Evolutionary conservation across 2,329 filamentous ascomycete species (phyloP).

Genomic region (Pseudocercospora cruenta): DNA sequence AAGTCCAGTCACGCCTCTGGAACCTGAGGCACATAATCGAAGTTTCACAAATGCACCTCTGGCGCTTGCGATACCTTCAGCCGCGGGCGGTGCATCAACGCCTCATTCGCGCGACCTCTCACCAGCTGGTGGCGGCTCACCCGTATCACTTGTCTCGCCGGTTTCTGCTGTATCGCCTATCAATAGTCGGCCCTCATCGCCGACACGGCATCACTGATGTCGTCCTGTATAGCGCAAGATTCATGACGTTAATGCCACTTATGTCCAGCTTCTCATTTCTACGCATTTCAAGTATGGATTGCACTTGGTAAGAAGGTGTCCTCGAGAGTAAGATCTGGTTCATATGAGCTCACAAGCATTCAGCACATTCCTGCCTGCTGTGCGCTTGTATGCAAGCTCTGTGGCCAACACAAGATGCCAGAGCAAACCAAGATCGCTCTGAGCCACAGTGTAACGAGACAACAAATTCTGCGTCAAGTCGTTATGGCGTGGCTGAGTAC

Average conservation of each 20-base stretch:
- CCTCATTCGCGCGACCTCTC: constrained; percentile 19
- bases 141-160: constrained; percentile 22
- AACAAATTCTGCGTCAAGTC: no score
- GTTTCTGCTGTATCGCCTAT: constrained; percentile 20
- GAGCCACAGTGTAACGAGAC: no score
- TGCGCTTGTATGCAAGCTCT: no score
- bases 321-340: background rate
- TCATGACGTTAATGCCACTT: background rate
- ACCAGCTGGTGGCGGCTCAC: constrained; percentile 17
- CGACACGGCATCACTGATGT: constrained; percentile 8
- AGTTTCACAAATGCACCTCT: constrained; percentile 10
- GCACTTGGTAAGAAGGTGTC: background rate
- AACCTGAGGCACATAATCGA: constrained; percentile 4
- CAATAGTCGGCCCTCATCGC: constrained; percentile 16
- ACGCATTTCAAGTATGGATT: no score
- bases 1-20: constrained; percentile 14
- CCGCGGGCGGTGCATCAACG: constrained; percentile 1
- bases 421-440: background rate
- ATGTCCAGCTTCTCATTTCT: background rate
- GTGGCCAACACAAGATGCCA: background rate
- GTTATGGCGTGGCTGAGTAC: no score
- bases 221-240: background rate
- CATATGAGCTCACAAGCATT: background rate
- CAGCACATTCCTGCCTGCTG: background rate
- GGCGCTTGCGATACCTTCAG: constrained; percentile 17